Percentiles rank a stretch among this genome's conserved stretches.
These are phyloP conservation scores for Curvularia hawaiiensis DNA, from an alignment of 2,329 filamentous ascomycete genomes.

Conservation along the genomic window DNA sequence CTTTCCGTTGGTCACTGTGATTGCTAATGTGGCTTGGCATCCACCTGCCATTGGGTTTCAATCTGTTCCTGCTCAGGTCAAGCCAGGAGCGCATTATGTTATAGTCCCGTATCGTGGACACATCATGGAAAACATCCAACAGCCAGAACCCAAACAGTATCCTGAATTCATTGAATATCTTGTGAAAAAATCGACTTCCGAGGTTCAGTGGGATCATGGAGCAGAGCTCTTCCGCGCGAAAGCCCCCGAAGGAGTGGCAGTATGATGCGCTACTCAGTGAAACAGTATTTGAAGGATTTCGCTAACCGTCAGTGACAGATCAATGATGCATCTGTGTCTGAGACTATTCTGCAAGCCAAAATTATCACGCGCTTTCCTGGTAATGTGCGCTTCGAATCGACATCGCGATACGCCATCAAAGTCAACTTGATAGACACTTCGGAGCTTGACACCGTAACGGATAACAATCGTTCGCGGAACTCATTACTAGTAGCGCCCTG, in stretches of 20 bases:
- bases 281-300: not conserved
- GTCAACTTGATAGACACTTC: slow-evolving; percentile 12
- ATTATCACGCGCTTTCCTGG: slow-evolving; percentile 31
- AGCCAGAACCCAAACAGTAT: not conserved
- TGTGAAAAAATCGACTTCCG: slow-evolving; percentile 11
- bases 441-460: not conserved
- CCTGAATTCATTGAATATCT: slow-evolving; percentile 20
- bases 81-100: slow-evolving; percentile 25
- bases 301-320: not conserved
- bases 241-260: slow-evolving; percentile 13
- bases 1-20: slow-evolving; percentile 17
- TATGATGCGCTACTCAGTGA: not conserved
- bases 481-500: not conserved
- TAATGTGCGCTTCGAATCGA: slow-evolving; percentile 37
- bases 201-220: slow-evolving; percentile 27
- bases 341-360: slow-evolving; percentile 24
- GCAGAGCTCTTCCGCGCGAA: slow-evolving; percentile 27
- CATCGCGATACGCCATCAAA: slow-evolving; percentile 36
- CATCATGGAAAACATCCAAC: not conserved
- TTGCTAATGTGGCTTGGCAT: slow-evolving; percentile 30
- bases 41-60: slow-evolving; percentile 27
- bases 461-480: not conserved
- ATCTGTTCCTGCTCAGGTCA: slow-evolving; percentile 17
- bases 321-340: not conserved
- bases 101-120: slow-evolving; percentile 23